Evolutionary conservation across 73 alveolate genomes (phyloP), one percentile per base, ranked within the genome.

Genomic region (Paramecium sexaurelia): DNA sequence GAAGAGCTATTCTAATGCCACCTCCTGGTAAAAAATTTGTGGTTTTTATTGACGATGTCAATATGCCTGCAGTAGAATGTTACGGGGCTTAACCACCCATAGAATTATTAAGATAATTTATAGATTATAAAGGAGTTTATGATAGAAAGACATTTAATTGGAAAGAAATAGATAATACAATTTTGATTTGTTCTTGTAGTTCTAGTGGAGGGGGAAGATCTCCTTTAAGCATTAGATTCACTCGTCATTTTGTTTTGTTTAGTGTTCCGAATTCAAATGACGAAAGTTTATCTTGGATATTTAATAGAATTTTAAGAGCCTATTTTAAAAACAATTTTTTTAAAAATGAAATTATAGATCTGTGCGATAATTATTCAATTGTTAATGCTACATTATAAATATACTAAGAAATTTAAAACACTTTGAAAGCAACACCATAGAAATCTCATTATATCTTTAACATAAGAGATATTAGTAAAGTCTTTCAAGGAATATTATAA

Each of bases 131-230:
- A 35, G 99, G 99, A 29, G 96, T 98, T 94, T 98, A 97, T 94
- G 99, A 98, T 92, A 95, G 99, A 85, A 95, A 92, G 41, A 61
- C 84, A 85, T 96, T 98, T 94, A 94, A 93, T 94, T 96, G 98
- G 98, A 98, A 97, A 43, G 85, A 84, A 69, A 94, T 98, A 71
- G 95, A 95, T 27, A 94, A 96, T 89, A 96, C 98, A 37, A 95
- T 94, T 55, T 78, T 96, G 85, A 91, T 98, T 22, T 97, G 98
- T 36, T 98, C 99, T 0, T 99, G 98, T 37, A 99, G 99, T 17
- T 99, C 99, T 22, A 99, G 99, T 35, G 97, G 98, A 27, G 99
- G 99, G 55, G 99, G 99, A 36, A 94, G 99, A 93, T 95, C 99
- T 8, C 95, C 98, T 13, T 92, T 98, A 41, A 97, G 99, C 6